Evolutionary conservation across 148 eudicot species (phyloP), one percentile per base, ranked within the genome.

Genomic region (Selenicereus undatus): DNA sequence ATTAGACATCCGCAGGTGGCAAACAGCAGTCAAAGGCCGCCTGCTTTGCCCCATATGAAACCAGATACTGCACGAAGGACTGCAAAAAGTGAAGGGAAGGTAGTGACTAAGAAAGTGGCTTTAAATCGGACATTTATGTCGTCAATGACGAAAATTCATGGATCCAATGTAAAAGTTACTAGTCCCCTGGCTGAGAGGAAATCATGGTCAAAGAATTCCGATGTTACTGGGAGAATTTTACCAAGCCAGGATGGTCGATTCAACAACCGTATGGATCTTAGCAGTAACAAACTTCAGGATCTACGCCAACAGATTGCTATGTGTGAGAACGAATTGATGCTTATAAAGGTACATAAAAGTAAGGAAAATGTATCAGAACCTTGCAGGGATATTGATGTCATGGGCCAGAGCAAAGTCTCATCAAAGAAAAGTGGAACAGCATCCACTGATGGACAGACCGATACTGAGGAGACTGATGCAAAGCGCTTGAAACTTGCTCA

Each of bases 231-330:
- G 54, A 82, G 71, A 84, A 82, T 35, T 30, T 74, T 62, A 75
- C 76, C 84, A 56, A 84, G 36, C 64, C 85, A 76, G 74, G 89
- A 85, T 74, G 83, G 80, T 78, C 86, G 82, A 54, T 48, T 75
- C 62, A 80, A 81, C 80, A 84, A 84, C 76, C 89, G 75, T 75
- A 79, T 84, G 76, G 85, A 74, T 69, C 62, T 80, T 66, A 86
- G 85, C 73, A 80, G 80, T 65, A 87, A 81, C 82, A 88, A 89
- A 66, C 88, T 89, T 79, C 91, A 91, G 82, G 92, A 92, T 79
- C 85, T 92, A 66, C 91, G 93, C 54, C 93, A 92, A 81, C 82
- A 82, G 78, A 91, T 92, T 48, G 93, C 88, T 12, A 85, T 85
- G 14, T 83, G 87, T 73, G 97, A 92, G 81, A 92, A 84, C 78